Evolutionary conservation across 768 basidiomycete species (phyloP), one percentile per base, ranked within the genome.

Genomic region (Naematelia aurantialba): DNA sequence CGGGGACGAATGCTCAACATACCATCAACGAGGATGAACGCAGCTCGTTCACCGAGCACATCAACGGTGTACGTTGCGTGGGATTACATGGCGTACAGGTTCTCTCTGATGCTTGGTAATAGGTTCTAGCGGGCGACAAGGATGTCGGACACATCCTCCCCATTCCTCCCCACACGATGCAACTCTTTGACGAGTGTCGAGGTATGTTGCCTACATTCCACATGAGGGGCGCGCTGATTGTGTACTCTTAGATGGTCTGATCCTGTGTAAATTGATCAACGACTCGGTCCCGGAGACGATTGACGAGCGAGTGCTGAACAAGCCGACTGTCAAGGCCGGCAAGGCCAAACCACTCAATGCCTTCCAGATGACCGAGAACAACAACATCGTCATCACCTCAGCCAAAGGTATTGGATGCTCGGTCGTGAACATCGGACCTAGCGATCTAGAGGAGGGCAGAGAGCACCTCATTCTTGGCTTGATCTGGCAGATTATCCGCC

Each of bases 281-380:
- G 94, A 99, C 80, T 94, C 96, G 45, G 96, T 99, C 2, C 94
- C 96, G 11, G 94, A 98, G 78, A 99, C 96, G 4, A 99, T 99
- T 80, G 94, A 98, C 79, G 89, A 85, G 61, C 94, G 96, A 82
- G 96, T 99, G 5, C 82, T 99, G 67, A 98, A 99, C 82, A 94
- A 88, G 77, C 85, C 92, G 0, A 66, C 83, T 2, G 83, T 85
- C 39, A 94, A 91, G 79, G 65, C 70, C 14, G 71, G 70, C 42
- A 72, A 75, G 45, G 66, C 75, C 8, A 74, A 72, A 46, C 84
- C 89, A 0, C 82, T 99, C 48, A 99, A 99, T 74, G 90, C 91
- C 0, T 99, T 99, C 84, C 92, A 99, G 72, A 97, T 97, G 70
- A 98, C 96, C 0, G 96, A 99, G 78, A 98, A 98, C 81, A 98